These are phyloP conservation scores for Myxozyma geophila DNA, from an alignment of 805 yeast species.

Conservation along the genomic window DNA sequence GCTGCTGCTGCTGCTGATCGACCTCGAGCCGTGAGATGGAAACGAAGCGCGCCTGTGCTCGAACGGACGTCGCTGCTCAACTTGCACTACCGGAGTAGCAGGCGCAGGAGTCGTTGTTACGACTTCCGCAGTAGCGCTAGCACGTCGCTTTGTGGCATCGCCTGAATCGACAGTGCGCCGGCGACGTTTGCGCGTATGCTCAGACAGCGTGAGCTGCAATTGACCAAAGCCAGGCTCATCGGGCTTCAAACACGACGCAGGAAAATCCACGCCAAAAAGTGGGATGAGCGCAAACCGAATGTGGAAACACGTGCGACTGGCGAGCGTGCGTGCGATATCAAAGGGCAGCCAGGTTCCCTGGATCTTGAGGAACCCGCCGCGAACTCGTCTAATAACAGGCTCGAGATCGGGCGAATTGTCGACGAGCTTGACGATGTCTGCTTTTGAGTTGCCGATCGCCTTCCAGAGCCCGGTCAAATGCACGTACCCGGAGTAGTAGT, in stretches of 20 bases:
- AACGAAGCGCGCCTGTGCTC: neutral
- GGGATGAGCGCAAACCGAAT: slow-evolving; percentile 79
- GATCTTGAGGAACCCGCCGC: slow-evolving; percentile 90
- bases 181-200: slow-evolving; percentile 37
- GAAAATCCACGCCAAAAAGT: slow-evolving; percentile 73
- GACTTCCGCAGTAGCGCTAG: neutral
- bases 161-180: slow-evolving; percentile 12
- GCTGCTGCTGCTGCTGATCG: neutral
- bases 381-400: slow-evolving; percentile 66
- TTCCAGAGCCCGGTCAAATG: slow-evolving; percentile 91
- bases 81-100: neutral
- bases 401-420: slow-evolving; percentile 68
- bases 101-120: neutral
- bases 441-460: slow-evolving; percentile 67
- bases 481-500: slow-evolving; percentile 79
- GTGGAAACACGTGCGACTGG: slow-evolving; percentile 74
- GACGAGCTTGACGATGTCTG: slow-evolving; percentile 74
- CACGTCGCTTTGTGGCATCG: neutral
- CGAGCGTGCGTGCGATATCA: slow-evolving; percentile 66
- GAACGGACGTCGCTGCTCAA: no score
- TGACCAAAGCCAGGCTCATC: slow-evolving; percentile 68
- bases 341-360: slow-evolving; percentile 94
- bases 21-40: neutral
- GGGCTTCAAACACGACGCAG: slow-evolving; percentile 63
- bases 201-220: slow-evolving; percentile 47